Conservation (phyloP, 441 rosid species). For the Pelargonium fulgidum region DNA sequence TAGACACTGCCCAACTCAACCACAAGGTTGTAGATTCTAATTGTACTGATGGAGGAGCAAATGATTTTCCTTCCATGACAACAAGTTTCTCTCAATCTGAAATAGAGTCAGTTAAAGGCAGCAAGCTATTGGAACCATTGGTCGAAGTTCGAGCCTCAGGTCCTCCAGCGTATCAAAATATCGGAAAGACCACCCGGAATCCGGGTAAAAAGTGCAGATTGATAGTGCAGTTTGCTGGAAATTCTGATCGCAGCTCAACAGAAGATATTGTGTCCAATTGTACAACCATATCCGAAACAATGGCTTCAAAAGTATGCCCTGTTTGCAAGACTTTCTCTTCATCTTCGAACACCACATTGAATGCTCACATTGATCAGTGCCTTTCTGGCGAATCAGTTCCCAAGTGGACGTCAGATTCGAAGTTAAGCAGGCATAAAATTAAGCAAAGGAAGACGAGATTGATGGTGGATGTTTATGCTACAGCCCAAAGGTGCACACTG, state of each 20-base stretch:
- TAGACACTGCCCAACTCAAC: conserved; percentile 26
- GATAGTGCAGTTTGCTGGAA: conserved; percentile 59
- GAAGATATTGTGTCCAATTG: conserved; percentile 65
- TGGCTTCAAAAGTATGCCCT: conserved; percentile 94
- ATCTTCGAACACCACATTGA: conserved; percentile 90
- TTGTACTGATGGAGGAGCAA: conserved; percentile 37
- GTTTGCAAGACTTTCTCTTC: conserved; percentile 96
- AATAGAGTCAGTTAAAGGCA: conserved; percentile 39
- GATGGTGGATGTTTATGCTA: conserved; percentile 67
- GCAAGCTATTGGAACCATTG: conserved; percentile 35
- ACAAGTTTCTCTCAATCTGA: conserved; percentile 45
- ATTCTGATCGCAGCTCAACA: conserved; percentile 45
- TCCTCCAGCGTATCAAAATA: conserved; percentile 30
- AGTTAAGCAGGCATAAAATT: conserved; percentile 52
- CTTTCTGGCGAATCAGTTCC: conserved; percentile 64
- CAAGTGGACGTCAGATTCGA: conserved; percentile 54
- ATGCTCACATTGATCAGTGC: conserved; percentile 99
- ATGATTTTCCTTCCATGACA: conserved; percentile 52
- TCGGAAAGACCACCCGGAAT: conserved; percentile 33
- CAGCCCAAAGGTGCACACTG: conserved; percentile 61
- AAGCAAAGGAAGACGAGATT: conserved; percentile 67
- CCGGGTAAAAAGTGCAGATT: conserved; percentile 63
- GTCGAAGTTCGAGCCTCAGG: conserved; percentile 29
- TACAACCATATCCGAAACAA: conserved; percentile 57
- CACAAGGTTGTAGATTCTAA: conserved; percentile 23